phyloP scores from a whole-genome alignment of 2,329 filamentous ascomycete genomes.

The Niveomyces coronatus region DNA sequence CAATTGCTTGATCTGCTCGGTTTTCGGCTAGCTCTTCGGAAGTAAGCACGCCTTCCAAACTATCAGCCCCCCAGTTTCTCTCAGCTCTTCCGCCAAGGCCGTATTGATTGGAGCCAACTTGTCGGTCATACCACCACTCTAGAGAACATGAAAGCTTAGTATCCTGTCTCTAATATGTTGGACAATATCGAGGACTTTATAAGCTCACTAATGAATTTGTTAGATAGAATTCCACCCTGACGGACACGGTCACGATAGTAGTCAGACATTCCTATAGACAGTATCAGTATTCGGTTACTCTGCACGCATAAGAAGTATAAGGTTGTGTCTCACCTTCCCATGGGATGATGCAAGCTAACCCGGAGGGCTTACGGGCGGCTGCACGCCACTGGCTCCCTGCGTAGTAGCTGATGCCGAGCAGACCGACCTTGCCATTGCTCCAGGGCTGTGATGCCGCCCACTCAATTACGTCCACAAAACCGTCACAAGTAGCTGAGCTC shows the following conservation, averaged over 20 bases:
- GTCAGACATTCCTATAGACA: too few relatives aligned
- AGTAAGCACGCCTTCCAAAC: conserved; percentile 47
- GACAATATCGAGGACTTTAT: too few relatives aligned
- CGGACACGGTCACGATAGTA: conserved; percentile 47
- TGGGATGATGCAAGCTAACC: conserved; percentile 34
- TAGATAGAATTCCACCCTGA: conserved; percentile 51
- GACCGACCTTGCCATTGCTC: conserved; percentile 36
- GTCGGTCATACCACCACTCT: conserved; percentile 61
- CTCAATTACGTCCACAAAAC: conserved; percentile 39
- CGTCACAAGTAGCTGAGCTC: conserved; percentile 36
- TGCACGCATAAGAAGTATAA: too few relatives aligned
- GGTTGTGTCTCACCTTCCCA: too few relatives aligned
- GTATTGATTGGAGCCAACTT: conserved; percentile 60
- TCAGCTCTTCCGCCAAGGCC: conserved; percentile 40
- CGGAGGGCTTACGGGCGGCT: conserved; percentile 32
- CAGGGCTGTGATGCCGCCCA: conserved; percentile 37
- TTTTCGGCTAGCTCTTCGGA: conserved; percentile 41
- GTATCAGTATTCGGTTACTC: too few relatives aligned
- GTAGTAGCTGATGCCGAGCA: conserved; percentile 38
- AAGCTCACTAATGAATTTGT: conserved; percentile 46
- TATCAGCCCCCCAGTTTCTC: conserved; percentile 44
- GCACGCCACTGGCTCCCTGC: conserved; percentile 35
- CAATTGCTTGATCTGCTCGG: conserved; percentile 21
- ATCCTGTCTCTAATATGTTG: too few relatives aligned
- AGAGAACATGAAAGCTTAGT: too few relatives aligned